Evolutionary conservation across 169 alveolate species (phyloP).

Genomic region (Babesia gibsoni): DNA sequence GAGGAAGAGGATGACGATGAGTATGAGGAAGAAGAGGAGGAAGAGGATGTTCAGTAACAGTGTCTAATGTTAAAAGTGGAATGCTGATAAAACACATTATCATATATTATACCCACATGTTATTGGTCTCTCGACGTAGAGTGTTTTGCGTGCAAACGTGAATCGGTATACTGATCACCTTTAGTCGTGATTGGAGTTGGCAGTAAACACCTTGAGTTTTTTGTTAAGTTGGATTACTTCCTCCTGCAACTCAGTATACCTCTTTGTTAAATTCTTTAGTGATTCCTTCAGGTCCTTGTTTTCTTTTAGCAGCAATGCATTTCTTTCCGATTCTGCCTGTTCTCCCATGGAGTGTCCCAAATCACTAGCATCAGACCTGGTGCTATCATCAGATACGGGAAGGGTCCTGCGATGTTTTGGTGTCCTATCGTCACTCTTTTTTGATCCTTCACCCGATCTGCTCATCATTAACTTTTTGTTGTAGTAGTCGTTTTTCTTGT

Average conservation of each 20-base stretch:
- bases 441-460: neutral
- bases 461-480: constrained; percentile 13
- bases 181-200: neutral
- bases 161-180: neutral
- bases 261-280: neutral
- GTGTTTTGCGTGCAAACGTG: neutral
- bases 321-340: neutral
- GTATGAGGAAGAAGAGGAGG: neutral
- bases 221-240: constrained; percentile 19
- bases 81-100: neutral
- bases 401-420: neutral
- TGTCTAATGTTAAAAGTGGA: neutral
- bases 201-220: neutral
- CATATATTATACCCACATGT: neutral
- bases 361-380: neutral
- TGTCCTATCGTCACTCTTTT: neutral
- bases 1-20: neutral
- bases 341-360: neutral
- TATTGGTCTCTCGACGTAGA: neutral
- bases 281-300: constrained; percentile 9
- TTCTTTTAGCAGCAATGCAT: neutral
- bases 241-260: constrained; percentile 32
- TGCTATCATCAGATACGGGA: neutral
- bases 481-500: constrained; percentile 64
- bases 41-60: neutral